Evolutionary conservation across 345 rosid species (phyloP).

Genomic region (Corchorus olitorius): DNA sequence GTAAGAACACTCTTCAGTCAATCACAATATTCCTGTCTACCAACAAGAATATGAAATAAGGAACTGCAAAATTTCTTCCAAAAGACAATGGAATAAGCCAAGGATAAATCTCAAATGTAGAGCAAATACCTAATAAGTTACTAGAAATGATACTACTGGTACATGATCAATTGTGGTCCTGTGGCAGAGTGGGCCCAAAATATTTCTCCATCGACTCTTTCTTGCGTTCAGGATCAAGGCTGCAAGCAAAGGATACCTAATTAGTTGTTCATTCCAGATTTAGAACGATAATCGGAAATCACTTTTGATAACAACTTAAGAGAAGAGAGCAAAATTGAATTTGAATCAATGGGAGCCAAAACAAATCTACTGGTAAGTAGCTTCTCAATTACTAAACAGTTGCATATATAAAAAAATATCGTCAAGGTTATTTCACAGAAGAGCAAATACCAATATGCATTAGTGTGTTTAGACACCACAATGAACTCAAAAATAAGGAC

Average conservation of each 20-base stretch:
- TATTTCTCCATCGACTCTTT: conserved; percentile 98
- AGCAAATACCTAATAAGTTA: not conserved
- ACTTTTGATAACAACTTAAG: not conserved
- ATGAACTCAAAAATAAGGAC: not conserved
- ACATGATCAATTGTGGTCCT: conserved; percentile 28
- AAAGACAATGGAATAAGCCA: not conserved
- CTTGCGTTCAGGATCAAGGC: conserved; percentile 96
- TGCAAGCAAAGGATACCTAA: conserved; percentile 38
- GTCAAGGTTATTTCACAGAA: too few species aligned
- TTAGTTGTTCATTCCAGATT: conserved; percentile 19
- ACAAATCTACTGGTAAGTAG: not conserved
- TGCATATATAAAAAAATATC: not conserved
- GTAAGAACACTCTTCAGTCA: not conserved
- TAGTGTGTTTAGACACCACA: not conserved
- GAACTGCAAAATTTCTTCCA: not conserved
- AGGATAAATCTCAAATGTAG: not conserved
- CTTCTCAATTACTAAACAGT: not conserved
- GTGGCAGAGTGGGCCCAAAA: conserved; percentile 61
- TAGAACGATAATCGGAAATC: not conserved
- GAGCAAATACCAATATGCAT: not conserved
- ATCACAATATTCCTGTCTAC: not conserved
- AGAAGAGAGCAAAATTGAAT: not conserved
- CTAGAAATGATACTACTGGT: conserved; percentile 22
- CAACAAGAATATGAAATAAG: not conserved
- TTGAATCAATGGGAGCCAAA: not conserved